phyloP scores from a whole-genome alignment of 192 early-diverging fungal species.

The Gaertneriomyces sp. region DNA sequence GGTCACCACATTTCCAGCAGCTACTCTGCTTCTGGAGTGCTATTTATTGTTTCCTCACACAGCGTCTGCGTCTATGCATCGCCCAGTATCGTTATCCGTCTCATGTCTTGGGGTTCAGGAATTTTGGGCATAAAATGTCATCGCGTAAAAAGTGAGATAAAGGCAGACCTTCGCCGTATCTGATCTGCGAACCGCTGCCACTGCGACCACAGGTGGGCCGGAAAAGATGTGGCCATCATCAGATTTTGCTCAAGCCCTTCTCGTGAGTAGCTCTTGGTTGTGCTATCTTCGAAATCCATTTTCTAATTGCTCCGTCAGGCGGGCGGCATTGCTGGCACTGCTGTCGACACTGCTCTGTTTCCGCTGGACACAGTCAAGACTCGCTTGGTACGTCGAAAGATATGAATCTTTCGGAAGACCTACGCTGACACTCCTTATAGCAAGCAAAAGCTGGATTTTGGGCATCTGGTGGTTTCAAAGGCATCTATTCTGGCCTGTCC shows the following conservation, averaged over 20 bases:
- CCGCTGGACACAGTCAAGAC: slow-evolving; percentile 98
- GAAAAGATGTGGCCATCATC: neutral
- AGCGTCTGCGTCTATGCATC: too few species aligned
- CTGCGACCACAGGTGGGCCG: slow-evolving; percentile 2
- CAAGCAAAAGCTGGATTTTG: slow-evolving; percentile 24
- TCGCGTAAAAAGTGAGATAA: too few species aligned
- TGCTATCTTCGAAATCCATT: too few species aligned
- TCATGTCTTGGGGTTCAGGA: too few species aligned
- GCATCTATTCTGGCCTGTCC: slow-evolving; percentile 86
- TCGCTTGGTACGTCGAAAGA: slow-evolving; percentile 49
- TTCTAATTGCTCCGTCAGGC: slow-evolving; percentile 33
- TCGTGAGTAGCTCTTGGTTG: too few species aligned
- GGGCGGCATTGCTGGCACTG: slow-evolving; percentile 85
- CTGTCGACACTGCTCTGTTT: slow-evolving; percentile 90
- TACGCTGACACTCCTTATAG: slow-evolving; percentile 6
- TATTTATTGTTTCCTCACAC: too few species aligned
- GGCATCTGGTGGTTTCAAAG: slow-evolving; percentile 34
- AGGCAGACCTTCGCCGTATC: neutral
- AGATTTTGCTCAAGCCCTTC: too few species aligned
- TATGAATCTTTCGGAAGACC: neutral
- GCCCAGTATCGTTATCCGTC: too few species aligned
- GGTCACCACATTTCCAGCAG: too few species aligned
- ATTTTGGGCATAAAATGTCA: too few species aligned
- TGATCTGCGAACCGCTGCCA: neutral
- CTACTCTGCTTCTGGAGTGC: too few species aligned